phyloP scores from a whole-genome alignment of 305 asterid species.

The Andrographis paniculata region DNA sequence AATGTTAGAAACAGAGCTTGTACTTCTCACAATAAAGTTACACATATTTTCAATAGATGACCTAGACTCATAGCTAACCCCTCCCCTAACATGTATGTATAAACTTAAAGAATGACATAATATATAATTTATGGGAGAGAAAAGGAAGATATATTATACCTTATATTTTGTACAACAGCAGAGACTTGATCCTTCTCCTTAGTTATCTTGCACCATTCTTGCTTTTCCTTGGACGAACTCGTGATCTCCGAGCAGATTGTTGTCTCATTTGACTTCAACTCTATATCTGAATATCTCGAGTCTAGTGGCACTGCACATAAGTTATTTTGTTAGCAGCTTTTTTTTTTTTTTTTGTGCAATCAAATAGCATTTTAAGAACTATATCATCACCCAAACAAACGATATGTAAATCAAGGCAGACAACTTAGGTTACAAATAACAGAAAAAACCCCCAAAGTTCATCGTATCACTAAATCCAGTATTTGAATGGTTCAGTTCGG shows the following conservation, averaged over 20 bases:
- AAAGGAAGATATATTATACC: constrained; percentile 26
- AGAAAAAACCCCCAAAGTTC: too few species aligned
- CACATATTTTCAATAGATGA: not conserved
- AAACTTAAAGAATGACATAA: not conserved
- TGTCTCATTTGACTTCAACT: constrained; percentile 43
- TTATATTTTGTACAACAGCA: constrained; percentile 53
- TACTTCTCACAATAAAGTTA: not conserved
- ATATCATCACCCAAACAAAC: not conserved
- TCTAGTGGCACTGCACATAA: constrained; percentile 67
- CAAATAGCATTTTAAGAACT: too few species aligned
- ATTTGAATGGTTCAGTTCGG: too few species aligned
- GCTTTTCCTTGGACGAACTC: constrained; percentile 37
- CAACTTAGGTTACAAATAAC: not conserved
- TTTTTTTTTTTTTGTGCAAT: too few species aligned
- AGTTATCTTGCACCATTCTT: constrained; percentile 78
- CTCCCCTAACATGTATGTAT: not conserved
- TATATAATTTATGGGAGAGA: not conserved
- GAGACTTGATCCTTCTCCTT: constrained; percentile 65
- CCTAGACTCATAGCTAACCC: not conserved
- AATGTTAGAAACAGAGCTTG: not conserved
- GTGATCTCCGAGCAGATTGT: constrained; percentile 47
- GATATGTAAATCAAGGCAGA: too few species aligned
- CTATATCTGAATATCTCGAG: constrained; percentile 52
- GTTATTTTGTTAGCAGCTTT: too few species aligned
- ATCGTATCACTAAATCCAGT: too few species aligned